A percentile compares a stretch with the other conserved stretches of the same genome.
phyloP scores from a whole-genome alignment of 208 protist genomes.

The Leishmania tarentolae region DNA sequence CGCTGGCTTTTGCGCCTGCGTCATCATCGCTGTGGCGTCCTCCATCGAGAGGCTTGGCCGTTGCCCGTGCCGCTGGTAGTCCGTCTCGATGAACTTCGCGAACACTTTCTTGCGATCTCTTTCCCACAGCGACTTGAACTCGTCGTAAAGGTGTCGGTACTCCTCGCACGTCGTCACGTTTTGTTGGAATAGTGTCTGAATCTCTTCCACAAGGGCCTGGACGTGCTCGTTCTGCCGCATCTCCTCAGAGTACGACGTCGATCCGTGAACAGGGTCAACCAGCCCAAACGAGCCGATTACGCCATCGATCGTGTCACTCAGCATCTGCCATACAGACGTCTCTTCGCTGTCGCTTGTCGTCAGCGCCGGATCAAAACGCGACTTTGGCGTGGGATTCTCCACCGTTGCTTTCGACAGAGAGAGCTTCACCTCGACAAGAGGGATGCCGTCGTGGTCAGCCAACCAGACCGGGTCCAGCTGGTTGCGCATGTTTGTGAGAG shows the following conservation, averaged over 20 bases:
- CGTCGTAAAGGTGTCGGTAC: slow-evolving; percentile 83
- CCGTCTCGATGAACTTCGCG: slow-evolving; percentile 81
- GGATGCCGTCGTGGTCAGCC: slow-evolving; percentile 84
- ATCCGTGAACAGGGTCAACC: slow-evolving; percentile 55
- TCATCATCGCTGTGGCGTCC: slow-evolving; percentile 31
- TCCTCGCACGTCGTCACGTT: slow-evolving; percentile 83
- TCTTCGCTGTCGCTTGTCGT: slow-evolving; percentile 28
- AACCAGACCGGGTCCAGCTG: slow-evolving; percentile 92
- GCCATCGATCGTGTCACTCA: slow-evolving; percentile 74
- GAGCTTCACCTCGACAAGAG: slow-evolving; percentile 93
- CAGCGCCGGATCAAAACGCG: slow-evolving; percentile 81
- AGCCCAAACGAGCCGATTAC: slow-evolving; percentile 59
- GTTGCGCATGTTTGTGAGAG: slow-evolving; percentile 81
- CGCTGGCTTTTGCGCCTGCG: slow-evolving; percentile 36
- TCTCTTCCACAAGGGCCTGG: slow-evolving; percentile 64
- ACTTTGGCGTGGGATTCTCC: slow-evolving; percentile 45
- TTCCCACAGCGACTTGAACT: slow-evolving; percentile 94
- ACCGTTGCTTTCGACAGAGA: slow-evolving; percentile 70
- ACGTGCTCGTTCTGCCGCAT: slow-evolving; percentile 68
- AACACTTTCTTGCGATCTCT: slow-evolving; percentile 89
- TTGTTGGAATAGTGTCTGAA: slow-evolving; percentile 68
- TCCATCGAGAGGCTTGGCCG: slow-evolving; percentile 54
- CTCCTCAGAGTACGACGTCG: slow-evolving; percentile 54
- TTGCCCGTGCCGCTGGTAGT: slow-evolving; percentile 24
- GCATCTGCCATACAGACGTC: slow-evolving; percentile 52